Conservation (phyloP, 306 rosid species). For the Rosa lucieae region DNA sequence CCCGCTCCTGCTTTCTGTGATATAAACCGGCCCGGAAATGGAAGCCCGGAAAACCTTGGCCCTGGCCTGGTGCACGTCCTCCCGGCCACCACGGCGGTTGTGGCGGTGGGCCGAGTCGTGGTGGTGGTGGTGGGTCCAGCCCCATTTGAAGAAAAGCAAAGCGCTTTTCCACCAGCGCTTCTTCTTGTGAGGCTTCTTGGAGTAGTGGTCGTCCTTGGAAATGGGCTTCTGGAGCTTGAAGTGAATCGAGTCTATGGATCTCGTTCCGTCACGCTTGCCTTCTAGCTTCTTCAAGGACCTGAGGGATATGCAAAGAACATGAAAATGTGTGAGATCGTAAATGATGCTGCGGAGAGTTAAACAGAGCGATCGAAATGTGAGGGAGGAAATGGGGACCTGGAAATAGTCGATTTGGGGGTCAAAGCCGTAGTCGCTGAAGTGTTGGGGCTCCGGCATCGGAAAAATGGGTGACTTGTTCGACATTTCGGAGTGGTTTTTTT, state of each 20-base stretch:
- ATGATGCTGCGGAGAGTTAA: neutral
- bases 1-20: constrained; percentile 73
- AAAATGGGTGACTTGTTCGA: constrained; percentile 73
- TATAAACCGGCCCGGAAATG: constrained; percentile 78
- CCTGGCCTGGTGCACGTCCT: constrained; percentile 71
- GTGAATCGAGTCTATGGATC: constrained; percentile 81
- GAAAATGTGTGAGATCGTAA: neutral
- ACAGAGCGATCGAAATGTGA: neutral
- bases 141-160: constrained; percentile 73
- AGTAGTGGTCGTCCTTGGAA: constrained; percentile 53
- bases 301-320: neutral
- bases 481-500: constrained; percentile 29
- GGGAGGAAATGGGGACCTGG: constrained; percentile 46
- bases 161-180: constrained; percentile 87
- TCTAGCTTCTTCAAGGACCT: constrained; percentile 89
- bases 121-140: constrained; percentile 33
- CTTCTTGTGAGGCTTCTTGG: constrained; percentile 57
- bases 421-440: constrained; percentile 94
- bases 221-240: constrained; percentile 90
- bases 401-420: constrained; percentile 90
- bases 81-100: neutral
- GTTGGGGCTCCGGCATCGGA: constrained; percentile 82
- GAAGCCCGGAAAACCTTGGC: constrained; percentile 75
- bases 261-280: constrained; percentile 57
- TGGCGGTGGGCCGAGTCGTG: neutral